Conservation (phyloP, 2,329 filamentous ascomycete species). For the Ascochyta lentis region DNA sequence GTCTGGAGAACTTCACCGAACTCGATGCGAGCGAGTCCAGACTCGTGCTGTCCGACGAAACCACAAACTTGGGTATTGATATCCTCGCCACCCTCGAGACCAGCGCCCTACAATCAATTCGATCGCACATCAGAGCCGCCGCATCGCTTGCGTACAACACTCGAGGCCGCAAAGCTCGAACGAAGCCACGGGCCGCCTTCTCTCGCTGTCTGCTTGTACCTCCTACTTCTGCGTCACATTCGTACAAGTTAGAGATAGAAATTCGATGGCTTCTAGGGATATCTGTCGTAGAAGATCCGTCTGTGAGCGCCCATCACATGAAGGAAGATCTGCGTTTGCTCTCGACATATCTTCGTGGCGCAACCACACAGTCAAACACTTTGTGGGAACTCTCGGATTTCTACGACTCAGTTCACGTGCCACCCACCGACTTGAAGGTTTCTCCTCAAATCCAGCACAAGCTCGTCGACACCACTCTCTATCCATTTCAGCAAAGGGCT, state of each 20-base stretch:
- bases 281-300: constrained; percentile 36
- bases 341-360: constrained; percentile 30
- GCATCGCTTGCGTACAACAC: constrained; percentile 25
- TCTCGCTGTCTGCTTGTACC: constrained; percentile 30
- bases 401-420: constrained; percentile 72
- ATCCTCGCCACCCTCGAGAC: constrained; percentile 28
- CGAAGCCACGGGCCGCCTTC: constrained; percentile 34
- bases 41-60: constrained; percentile 27
- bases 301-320: constrained; percentile 21
- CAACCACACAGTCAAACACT: constrained; percentile 15
- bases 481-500: constrained; percentile 74
- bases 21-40: constrained; percentile 19
- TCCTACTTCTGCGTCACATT: constrained; percentile 15
- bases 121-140: constrained; percentile 20
- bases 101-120: constrained; percentile 26
- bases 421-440: constrained; percentile 52
- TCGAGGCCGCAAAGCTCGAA: constrained; percentile 26
- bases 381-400: constrained; percentile 64
- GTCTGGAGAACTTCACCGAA: constrained; percentile 31
- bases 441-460: constrained; percentile 40
- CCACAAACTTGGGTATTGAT: constrained; percentile 21
- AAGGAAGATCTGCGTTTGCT: constrained; percentile 38
- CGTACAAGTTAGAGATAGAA: constrained; percentile 29
- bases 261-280: constrained; percentile 39
- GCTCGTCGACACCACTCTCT: constrained; percentile 58